Percentiles rank a stretch among this genome's conserved stretches.
These are phyloP conservation scores for Apiotrichum laibachii DNA, from an alignment of 1,284 basidiomycete genomes.

Conservation along the genomic window DNA sequence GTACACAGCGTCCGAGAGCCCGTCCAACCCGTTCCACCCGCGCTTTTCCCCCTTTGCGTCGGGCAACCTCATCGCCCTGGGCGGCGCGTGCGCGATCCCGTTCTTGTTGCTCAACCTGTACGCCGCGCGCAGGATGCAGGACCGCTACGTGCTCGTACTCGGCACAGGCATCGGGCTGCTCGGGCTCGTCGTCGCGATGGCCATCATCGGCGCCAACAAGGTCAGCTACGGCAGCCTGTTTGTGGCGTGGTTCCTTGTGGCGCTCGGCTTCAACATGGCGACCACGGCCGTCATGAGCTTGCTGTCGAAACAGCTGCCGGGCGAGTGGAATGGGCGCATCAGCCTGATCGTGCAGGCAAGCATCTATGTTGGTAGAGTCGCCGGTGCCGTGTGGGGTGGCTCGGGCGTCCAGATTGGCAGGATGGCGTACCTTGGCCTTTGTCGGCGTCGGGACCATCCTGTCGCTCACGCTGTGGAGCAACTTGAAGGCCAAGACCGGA, in stretches of 20 bases:
- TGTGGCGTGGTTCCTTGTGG: conserved; percentile 11
- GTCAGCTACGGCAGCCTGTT: conserved; percentile 11
- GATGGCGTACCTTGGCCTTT: conserved; percentile 5
- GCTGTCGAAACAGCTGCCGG: conserved; percentile 14
- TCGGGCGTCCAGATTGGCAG: conserved; percentile 16
- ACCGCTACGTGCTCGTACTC: conserved; percentile 12
- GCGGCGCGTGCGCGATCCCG: conserved; percentile 11
- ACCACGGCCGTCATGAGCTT: conserved; percentile 6
- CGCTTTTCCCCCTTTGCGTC: conserved; percentile 11
- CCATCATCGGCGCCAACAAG: conserved; percentile 1
- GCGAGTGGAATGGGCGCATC: conserved; percentile 12
- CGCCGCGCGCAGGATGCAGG: conserved; percentile 9
- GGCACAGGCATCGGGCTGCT: conserved; percentile 5
- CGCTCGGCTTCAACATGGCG: conserved; percentile 13
- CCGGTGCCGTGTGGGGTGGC: conserved; percentile 14
- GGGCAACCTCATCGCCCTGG: conserved; percentile 14
- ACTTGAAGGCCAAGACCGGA: conserved; percentile 14
- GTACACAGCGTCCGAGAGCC: conserved; percentile 5
- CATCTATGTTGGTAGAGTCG: conserved; percentile 11
- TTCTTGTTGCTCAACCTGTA: conserved; percentile 13
- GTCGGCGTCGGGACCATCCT: conserved; percentile 8
- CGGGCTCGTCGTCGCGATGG: conserved; percentile 3
- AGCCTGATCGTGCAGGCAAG: conserved; percentile 8
- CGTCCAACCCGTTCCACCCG: conserved; percentile 10
- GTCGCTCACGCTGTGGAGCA: conserved; percentile 7